These are phyloP conservation scores for Paramecium sexaurelia DNA, from an alignment of 73 alveolate species.

Conservation along the genomic window DNA sequence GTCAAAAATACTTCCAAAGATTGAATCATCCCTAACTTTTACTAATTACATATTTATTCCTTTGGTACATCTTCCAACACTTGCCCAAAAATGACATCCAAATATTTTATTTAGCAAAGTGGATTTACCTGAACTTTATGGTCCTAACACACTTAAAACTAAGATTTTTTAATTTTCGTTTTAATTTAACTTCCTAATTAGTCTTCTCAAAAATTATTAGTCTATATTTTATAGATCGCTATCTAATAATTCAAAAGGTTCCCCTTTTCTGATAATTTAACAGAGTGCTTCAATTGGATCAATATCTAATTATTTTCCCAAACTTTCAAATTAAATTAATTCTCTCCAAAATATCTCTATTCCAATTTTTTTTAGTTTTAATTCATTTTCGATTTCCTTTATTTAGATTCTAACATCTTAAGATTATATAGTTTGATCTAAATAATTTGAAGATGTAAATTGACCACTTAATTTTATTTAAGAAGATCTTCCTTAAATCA, in stretches of 20 bases:
- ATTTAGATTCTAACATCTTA: background rate
- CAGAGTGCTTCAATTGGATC: slow-evolving; percentile 24
- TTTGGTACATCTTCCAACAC: slow-evolving; percentile 70
- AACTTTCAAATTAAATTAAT: slow-evolving; percentile 1
- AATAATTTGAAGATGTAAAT: background rate
- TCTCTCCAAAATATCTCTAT: slow-evolving; percentile 61
- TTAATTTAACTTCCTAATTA: background rate
- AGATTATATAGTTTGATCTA: background rate
- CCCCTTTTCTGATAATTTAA: slow-evolving; percentile 36
- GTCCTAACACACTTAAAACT: slow-evolving; percentile 63
- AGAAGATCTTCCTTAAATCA: background rate
- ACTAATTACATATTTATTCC: slow-evolving; percentile 44
- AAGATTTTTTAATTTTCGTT: background rate
- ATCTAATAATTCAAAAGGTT: slow-evolving; percentile 69
- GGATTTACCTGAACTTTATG: slow-evolving; percentile 71
- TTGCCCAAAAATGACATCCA: slow-evolving; percentile 64
- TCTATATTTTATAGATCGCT: slow-evolving; percentile 42
- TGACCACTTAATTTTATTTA: background rate
- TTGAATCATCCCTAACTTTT: background rate
- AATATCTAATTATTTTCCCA: background rate
- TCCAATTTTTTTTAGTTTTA: background rate
- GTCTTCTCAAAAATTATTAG: background rate
- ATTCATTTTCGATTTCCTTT: background rate
- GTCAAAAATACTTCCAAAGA: background rate
- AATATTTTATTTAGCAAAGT: slow-evolving; percentile 52